Evolutionary conservation across 805 yeast genomes (phyloP).

Genomic region (Clavispora vitiphila): DNA sequence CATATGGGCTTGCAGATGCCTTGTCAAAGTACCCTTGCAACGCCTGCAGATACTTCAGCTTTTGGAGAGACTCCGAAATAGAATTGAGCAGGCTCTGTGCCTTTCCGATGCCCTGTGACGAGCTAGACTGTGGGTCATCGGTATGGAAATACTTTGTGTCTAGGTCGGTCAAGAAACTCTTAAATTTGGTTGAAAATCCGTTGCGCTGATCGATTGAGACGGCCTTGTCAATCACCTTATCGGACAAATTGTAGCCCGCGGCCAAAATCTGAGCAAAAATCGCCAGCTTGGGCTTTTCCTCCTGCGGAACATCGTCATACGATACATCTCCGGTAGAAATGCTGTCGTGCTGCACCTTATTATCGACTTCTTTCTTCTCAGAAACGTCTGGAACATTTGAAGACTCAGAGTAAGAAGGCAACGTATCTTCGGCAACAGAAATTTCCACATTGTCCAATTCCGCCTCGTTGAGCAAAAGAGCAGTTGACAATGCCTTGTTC

Average conservation of each 20-base stretch:
- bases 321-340: slow-evolving; percentile 24
- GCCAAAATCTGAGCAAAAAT: slow-evolving; percentile 72
- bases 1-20: slow-evolving; percentile 44
- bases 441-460: slow-evolving; percentile 60
- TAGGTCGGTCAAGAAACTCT: slow-evolving; percentile 46
- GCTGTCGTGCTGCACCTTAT: slow-evolving; percentile 17
- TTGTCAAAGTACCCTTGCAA: slow-evolving; percentile 43
- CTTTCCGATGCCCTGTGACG: slow-evolving; percentile 27
- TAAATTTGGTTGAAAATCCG: slow-evolving; percentile 56
- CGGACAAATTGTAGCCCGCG: slow-evolving; percentile 67
- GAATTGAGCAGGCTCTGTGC: slow-evolving; percentile 27
- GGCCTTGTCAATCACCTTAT: slow-evolving; percentile 55
- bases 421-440: slow-evolving; percentile 29
- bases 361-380: slow-evolving; percentile 8
- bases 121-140: slow-evolving; percentile 45
- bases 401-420: slow-evolving; percentile 15
- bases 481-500: slow-evolving; percentile 63
- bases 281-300: slow-evolving; percentile 70
- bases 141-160: slow-evolving; percentile 58
- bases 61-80: slow-evolving; percentile 31
- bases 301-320: slow-evolving; percentile 59
- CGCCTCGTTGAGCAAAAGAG: slow-evolving; percentile 66
- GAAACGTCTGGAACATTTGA: slow-evolving; percentile 7
- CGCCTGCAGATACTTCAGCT: slow-evolving; percentile 28
- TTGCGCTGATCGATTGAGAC: slow-evolving; percentile 59